Conservation (phyloP, 1,139 yeast genomes). For the Scheffersomyces lignicola region DNA sequence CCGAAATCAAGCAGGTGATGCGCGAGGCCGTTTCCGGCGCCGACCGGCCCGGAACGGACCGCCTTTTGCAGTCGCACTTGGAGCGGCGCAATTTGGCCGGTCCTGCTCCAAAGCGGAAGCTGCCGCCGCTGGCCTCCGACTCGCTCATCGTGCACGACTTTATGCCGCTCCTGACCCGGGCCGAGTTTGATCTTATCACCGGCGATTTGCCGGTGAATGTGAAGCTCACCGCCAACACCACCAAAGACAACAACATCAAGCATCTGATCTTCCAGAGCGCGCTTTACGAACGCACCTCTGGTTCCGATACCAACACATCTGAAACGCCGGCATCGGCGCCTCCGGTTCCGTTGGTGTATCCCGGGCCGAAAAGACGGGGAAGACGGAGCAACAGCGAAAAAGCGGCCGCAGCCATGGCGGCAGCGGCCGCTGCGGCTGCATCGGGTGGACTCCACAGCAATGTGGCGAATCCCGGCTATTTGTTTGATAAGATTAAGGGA, state of each 20-base stretch:
- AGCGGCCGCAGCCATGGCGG: constrained; percentile 11
- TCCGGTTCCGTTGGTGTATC: constrained; percentile 11
- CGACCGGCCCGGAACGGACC: constrained; percentile 1
- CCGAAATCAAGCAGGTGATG: constrained; percentile 27
- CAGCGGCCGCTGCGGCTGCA: constrained; percentile 12
- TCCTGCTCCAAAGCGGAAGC: no score
- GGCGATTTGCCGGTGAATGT: constrained; percentile 36
- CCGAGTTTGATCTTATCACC: constrained; percentile 42
- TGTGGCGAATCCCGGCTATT: constrained; percentile 10
- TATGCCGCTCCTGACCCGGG: constrained; percentile 41
- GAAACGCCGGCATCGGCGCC: constrained; percentile 6
- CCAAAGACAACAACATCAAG: constrained; percentile 24
- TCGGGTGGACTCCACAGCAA: no score
- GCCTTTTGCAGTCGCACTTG: no score
- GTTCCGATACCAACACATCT: constrained; percentile 42
- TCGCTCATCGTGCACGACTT: constrained; percentile 34
- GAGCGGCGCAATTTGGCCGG: no score
- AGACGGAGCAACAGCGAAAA: constrained; percentile 22
- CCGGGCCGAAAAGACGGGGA: constrained; percentile 23
- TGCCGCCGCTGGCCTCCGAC: no score
- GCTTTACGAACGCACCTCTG: constrained; percentile 43
- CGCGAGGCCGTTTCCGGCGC: constrained; percentile 16
- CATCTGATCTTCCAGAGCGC: constrained; percentile 45
- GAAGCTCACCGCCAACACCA: constrained; percentile 19
- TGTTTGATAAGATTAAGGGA: constrained; percentile 5